Conservation (phyloP, 2,329 filamentous ascomycete genomes). For the Ceratocystis variospora region DNA sequence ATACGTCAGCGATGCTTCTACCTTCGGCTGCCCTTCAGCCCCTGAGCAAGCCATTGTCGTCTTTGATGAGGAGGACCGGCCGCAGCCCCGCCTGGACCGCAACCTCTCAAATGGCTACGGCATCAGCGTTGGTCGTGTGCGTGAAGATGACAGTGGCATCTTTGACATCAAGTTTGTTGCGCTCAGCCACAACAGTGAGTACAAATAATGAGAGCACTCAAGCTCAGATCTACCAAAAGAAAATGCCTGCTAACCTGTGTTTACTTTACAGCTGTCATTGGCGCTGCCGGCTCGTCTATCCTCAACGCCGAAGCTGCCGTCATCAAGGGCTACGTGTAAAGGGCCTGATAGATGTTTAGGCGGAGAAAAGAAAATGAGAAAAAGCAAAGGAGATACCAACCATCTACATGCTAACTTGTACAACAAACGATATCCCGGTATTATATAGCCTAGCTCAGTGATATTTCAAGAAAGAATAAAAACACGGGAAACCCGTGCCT, state of each 20-base stretch:
- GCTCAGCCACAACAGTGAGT: constrained; percentile 63
- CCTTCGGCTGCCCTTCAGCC: constrained; percentile 74
- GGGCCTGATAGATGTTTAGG: not conserved
- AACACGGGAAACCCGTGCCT: not conserved
- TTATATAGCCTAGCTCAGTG: not conserved
- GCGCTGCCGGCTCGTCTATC: constrained; percentile 90
- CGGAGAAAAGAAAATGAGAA: not conserved
- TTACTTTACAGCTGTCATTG: constrained; percentile 57
- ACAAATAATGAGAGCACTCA: not conserved
- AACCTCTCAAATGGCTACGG: constrained; percentile 77
- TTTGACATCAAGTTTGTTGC: constrained; percentile 95
- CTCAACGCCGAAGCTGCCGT: constrained; percentile 87
- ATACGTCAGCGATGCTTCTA: constrained; percentile 71
- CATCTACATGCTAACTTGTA: not conserved
- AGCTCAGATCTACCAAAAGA: not conserved
- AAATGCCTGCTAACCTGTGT: constrained; percentile 28
- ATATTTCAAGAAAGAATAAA: not conserved
- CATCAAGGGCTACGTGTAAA: constrained; percentile 68
- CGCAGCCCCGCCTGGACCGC: constrained; percentile 80
- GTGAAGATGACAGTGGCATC: constrained; percentile 74
- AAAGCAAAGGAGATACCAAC: not conserved
- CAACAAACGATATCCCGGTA: not conserved
- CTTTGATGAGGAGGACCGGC: constrained; percentile 78
- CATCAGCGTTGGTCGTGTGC: constrained; percentile 74
- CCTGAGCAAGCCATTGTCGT: constrained; percentile 71